phyloP scores from a whole-genome alignment of 371 early-diverging fungal species.

The Lichtheimia ramosa region DNA sequence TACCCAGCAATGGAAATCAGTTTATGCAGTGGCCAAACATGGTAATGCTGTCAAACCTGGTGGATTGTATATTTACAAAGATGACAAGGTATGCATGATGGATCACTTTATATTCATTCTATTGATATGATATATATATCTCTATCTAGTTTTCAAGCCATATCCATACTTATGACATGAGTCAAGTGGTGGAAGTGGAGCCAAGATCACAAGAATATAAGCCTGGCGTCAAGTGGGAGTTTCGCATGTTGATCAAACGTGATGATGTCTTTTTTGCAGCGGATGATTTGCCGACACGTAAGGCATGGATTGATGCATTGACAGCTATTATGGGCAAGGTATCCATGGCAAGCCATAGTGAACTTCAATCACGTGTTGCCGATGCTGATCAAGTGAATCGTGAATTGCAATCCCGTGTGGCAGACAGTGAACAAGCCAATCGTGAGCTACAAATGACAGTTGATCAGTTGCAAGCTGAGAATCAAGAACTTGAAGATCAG shows the following conservation, averaged over 20 bases:
- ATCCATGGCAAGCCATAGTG: slow-evolving; percentile 47
- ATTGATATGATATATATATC: not conserved
- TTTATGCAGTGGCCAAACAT: slow-evolving; percentile 56
- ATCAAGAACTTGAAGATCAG: slow-evolving; percentile 28
- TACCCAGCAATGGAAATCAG: slow-evolving; percentile 48
- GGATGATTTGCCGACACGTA: slow-evolving; percentile 41
- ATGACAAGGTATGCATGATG: slow-evolving; percentile 40
- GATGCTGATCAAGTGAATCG: slow-evolving; percentile 42
- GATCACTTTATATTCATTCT: not conserved
- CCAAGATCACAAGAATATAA: slow-evolving; percentile 46
- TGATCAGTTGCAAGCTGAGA: slow-evolving; percentile 29
- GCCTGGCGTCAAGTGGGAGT: slow-evolving; percentile 47
- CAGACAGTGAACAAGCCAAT: slow-evolving; percentile 37
- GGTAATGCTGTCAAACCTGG: slow-evolving; percentile 52
- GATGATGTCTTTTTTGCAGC: slow-evolving; percentile 46
- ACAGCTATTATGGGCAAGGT: slow-evolving; percentile 56
- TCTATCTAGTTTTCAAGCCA: slow-evolving; percentile 37
- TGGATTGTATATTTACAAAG: slow-evolving; percentile 46
- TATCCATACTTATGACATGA: slow-evolving; percentile 54
- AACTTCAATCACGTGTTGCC: slow-evolving; percentile 38
- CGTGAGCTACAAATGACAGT: slow-evolving; percentile 34
- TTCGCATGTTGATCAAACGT: slow-evolving; percentile 41
- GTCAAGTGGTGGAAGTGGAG: slow-evolving; percentile 48
- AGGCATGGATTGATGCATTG: slow-evolving; percentile 48
- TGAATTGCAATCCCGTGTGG: slow-evolving; percentile 36